Evolutionary conservation across 371 early-diverging fungal genomes (phyloP).

Genomic region (Mucor circinelloides): DNA sequence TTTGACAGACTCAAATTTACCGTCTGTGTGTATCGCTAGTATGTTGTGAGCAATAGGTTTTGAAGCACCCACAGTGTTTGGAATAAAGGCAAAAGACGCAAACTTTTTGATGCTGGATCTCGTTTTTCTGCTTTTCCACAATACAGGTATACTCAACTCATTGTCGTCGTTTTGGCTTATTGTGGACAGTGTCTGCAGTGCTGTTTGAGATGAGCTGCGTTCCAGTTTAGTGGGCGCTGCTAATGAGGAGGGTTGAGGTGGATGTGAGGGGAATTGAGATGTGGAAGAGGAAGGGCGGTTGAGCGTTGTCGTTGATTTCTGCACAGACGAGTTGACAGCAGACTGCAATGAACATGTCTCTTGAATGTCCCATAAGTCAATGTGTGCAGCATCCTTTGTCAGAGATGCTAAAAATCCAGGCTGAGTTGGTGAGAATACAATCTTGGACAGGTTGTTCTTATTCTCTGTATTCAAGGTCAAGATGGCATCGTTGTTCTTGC

Average conservation of each 20-base stretch:
- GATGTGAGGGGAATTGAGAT: neutral
- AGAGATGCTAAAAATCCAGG: slow-evolving; percentile 69
- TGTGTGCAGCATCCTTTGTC: slow-evolving; percentile 57
- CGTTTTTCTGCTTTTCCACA: slow-evolving; percentile 69
- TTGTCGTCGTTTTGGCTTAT: slow-evolving; percentile 19
- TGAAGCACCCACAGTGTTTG: slow-evolving; percentile 29
- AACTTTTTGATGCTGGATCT: slow-evolving; percentile 46
- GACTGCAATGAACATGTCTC: slow-evolving; percentile 44
- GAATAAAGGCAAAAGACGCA: slow-evolving; percentile 69
- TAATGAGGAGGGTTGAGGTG: neutral
- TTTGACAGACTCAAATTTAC: slow-evolving; percentile 57
- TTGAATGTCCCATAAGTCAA: slow-evolving; percentile 72
- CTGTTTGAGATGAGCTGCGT: neutral
- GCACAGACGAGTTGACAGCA: slow-evolving; percentile 21
- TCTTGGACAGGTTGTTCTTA: slow-evolving; percentile 49
- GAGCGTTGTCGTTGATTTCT: neutral
- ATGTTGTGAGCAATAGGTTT: slow-evolving; percentile 33
- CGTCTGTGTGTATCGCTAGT: slow-evolving; percentile 62
- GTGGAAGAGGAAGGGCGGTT: neutral
- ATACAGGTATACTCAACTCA: slow-evolving; percentile 56
- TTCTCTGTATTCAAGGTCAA: slow-evolving; percentile 39
- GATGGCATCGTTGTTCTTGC: slow-evolving; percentile 66
- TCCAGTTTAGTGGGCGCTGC: slow-evolving; percentile 1
- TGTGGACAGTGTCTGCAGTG: neutral
- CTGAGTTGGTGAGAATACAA: slow-evolving; percentile 67